Base-by-base conservation (phyloP, 148 eudicot genomes). In the Nepenthes mirabilis region DNA sequence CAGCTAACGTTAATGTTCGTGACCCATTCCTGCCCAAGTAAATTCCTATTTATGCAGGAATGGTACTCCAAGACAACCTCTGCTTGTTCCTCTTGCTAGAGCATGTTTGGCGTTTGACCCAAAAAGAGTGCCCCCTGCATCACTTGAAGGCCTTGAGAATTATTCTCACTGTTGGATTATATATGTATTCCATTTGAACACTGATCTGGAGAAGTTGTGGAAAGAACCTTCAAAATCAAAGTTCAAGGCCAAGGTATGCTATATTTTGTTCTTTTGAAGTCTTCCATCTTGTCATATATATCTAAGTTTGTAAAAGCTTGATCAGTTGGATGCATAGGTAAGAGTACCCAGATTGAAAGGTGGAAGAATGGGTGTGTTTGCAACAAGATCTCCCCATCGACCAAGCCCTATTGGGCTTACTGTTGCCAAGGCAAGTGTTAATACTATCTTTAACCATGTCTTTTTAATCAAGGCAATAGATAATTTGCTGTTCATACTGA, bases 381-480 rank as follows among this genome's bases (percentile, higher is more conserved):
- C 96, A 37, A 93, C 99, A 66, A 84, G 99, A 80, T 75, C 96
- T 69, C 99, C 99, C 7, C 99, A 93, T 77, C 95, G 99, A 59
- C 95, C 87, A n/a, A 77, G 86, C 70, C 99, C 96, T 51, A 88
- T 93, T 73, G 99, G 99, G 50, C 84, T 93, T 11, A 88, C 98
- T 32, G 95, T 88, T 47, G 96, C 96, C 62, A 93, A 88, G 91
- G 98, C 52, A 70, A 65, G 70, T 63, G 55, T 40, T 49, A n/a
- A 49, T 49, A 5, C 52, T 11, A 12, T 49, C 48, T 49, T 49
- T 49, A 49, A 5, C 10, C 2, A 12, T 49, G n/a, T 49, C 1
- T 49, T n/a, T 49, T 49, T 49, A 12, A 5, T 49, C 11, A 5
- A 12, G 3, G 52, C n/a, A 2, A 11, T 5, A 10, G 52, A 11